Base-by-base conservation (phyloP, 805 yeast species). In the Saccharomyces paradoxus region DNA sequence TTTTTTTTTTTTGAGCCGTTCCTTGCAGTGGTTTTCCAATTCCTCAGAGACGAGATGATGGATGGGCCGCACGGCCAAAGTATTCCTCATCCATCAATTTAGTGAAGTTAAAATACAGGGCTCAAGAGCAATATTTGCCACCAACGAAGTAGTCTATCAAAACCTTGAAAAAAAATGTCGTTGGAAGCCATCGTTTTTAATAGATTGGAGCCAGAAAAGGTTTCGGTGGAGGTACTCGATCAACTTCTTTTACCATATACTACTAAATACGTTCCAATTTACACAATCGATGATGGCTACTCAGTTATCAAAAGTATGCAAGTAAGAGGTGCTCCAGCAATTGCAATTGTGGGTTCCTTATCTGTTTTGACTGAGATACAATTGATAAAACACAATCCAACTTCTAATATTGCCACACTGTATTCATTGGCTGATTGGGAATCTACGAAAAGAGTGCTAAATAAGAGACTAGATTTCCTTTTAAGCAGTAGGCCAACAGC, bases 241-340 rank as follows among this genome's bases (percentile, higher is more conserved):
- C 99, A 92, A 70, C 77, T 90, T 14, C 69, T 81, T 32, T 79
- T 92, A 41, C 99, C 99, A 0, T 89, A 88, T 60, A 77, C 84
- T 52, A 81, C 95, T 0, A 77, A 74, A 50, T 92, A 89, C 69
- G 73, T 91, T 22, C 67, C 76, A 1, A 80, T 92, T 55, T 60
- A 73, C 41, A 73, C 81, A 17, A 82, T 88, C 51, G 84, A 84
- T 49, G 90, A 86, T 67, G 97, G 96, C 3, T 89, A 74, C 70
- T 77, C 78, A 21, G 96, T 87, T n/a, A 92, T 92, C 69, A 84
- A 83, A 65, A 77, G 77, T 55, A 92, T 92, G 99, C 90, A 88
- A 63, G 97, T 95, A 4, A 79, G 99, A 68, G 99, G 99, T 41
- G 99, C 99, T 0, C 99, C 99, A 0, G 98, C 98, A 1, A 92